Evolutionary conservation across 2,329 filamentous ascomycete genomes (phyloP).

Genomic region (Fusarium continuum): DNA sequence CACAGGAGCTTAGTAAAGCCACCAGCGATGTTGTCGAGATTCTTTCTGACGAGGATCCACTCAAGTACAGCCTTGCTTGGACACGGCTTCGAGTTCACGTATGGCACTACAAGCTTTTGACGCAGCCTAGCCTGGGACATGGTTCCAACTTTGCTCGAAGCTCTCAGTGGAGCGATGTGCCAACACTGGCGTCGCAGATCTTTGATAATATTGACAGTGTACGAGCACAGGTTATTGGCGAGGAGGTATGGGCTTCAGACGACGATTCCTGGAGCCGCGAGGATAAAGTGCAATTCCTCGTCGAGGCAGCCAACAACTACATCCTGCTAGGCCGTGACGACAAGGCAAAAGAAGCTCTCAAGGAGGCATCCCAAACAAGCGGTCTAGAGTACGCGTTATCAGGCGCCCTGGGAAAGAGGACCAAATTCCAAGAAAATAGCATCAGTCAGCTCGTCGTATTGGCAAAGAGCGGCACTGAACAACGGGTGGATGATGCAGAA

Average conservation of each 20-base stretch:
- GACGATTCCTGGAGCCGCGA: slow-evolving; percentile 54
- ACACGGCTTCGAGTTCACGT: slow-evolving; percentile 76
- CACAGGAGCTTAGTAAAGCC: slow-evolving; percentile 36
- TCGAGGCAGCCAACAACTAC: slow-evolving; percentile 85
- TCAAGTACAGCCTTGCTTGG: slow-evolving; percentile 64
- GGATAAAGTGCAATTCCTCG: slow-evolving; percentile 73
- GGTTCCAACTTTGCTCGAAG: slow-evolving; percentile 65
- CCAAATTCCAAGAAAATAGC: slow-evolving; percentile 80
- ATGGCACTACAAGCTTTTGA: slow-evolving; percentile 70
- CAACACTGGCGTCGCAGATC: slow-evolving; percentile 62
- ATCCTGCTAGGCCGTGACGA: slow-evolving; percentile 84
- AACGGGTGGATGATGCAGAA: slow-evolving; percentile 36
- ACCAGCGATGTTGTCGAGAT: slow-evolving; percentile 40
- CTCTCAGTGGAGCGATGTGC: slow-evolving; percentile 68
- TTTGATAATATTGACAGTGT: slow-evolving; percentile 55
- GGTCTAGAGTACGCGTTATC: slow-evolving; percentile 84
- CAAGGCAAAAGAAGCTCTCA: slow-evolving; percentile 76
- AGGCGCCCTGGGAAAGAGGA: slow-evolving; percentile 86
- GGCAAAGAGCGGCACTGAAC: slow-evolving; percentile 71
- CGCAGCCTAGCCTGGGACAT: slow-evolving; percentile 63
- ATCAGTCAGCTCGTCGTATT: slow-evolving; percentile 91
- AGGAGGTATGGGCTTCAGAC: slow-evolving; percentile 51
- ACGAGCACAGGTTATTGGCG: slow-evolving; percentile 49
- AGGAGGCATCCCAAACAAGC: slow-evolving; percentile 71
- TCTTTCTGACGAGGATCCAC: slow-evolving; percentile 46